A percentile compares a stretch with the other conserved stretches of the same genome.
phyloP scores from a whole-genome alignment of 257 asterid genomes.

The Lantana camara region DNA sequence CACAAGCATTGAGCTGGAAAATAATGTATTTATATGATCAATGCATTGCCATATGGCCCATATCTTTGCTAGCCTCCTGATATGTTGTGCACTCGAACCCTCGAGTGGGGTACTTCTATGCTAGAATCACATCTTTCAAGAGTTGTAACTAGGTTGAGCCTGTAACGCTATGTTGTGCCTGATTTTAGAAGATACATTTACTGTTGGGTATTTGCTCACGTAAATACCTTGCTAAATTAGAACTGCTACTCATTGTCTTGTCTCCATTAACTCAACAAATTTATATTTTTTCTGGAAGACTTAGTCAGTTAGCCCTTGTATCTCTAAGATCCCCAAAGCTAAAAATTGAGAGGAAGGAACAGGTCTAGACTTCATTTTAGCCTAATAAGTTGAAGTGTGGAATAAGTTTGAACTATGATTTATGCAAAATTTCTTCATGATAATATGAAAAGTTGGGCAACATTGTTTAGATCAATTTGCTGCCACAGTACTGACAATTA shows the following conservation, averaged over 20 bases:
- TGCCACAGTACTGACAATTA: conserved; percentile 1
- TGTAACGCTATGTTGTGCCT: background rate
- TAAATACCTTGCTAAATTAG: background rate
- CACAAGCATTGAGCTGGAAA: background rate
- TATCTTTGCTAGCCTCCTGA: conserved; percentile 14
- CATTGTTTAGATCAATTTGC: background rate
- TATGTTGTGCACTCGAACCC: conserved; percentile 8
- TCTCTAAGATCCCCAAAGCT: background rate
- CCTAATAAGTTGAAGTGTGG: conserved; percentile 9
- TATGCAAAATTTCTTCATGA: background rate
- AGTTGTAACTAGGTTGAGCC: conserved; percentile 9
- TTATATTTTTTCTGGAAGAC: background rate
- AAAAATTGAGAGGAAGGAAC: background rate
- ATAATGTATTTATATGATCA: conserved; percentile 7
- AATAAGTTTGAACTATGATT: background rate
- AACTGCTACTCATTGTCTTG: no score
- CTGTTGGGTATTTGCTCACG: conserved; percentile 14
- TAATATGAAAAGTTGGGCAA: background rate
- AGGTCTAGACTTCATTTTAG: background rate
- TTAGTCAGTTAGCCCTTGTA: conserved; percentile 2
- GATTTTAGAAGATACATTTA: conserved; percentile 6
- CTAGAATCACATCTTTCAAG: conserved; percentile 20
- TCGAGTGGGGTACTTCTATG: conserved; percentile 15
- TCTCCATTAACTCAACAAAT: background rate
- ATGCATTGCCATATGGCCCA: background rate